phyloP scores from a whole-genome alignment of 2,329 filamentous ascomycete species.

The Zopfia rhizophila region DNA sequence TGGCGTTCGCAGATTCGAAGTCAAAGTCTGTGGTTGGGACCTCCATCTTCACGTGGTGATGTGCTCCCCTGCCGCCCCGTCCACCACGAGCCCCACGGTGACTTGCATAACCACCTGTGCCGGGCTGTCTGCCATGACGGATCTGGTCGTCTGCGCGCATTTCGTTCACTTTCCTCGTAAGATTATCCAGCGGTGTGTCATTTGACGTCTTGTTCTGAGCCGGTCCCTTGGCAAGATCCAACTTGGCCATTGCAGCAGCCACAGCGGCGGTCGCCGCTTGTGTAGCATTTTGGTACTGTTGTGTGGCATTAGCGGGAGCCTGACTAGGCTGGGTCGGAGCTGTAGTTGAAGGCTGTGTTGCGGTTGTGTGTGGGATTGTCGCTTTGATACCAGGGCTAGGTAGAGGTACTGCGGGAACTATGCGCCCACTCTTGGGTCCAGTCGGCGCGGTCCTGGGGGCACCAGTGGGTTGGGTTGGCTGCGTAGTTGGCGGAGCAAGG shows the following conservation, averaged over 20 bases:
- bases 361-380: slow-evolving; percentile 52
- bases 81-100: slow-evolving; percentile 51
- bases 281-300: slow-evolving; percentile 71
- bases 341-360: slow-evolving; percentile 49
- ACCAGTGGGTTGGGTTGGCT: slow-evolving; percentile 41
- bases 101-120: slow-evolving; percentile 52
- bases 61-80: slow-evolving; percentile 60
- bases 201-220: slow-evolving; percentile 40
- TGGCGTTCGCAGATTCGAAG: slow-evolving; percentile 85
- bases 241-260: slow-evolving; percentile 81
- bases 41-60: slow-evolving; percentile 74
- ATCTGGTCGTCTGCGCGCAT: slow-evolving; percentile 73
- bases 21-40: slow-evolving; percentile 93
- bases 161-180: slow-evolving; percentile 79
- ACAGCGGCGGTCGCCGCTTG: slow-evolving; percentile 80
- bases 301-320: slow-evolving; percentile 35
- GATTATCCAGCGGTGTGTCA: slow-evolving; percentile 71
- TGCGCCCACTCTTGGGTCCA: slow-evolving; percentile 61
- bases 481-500: slow-evolving; percentile 61
- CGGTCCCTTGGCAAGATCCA: slow-evolving; percentile 55
- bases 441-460: slow-evolving; percentile 50
- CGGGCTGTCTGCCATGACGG: slow-evolving; percentile 61
- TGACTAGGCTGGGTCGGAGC: slow-evolving; percentile 51
- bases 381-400: slow-evolving; percentile 54
- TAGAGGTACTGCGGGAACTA: slow-evolving; percentile 74